A percentile compares a stretch with the other conserved stretches of the same genome.
Evolutionary conservation across 768 basidiomycete genomes (phyloP).

Genomic region (Russula emetica): DNA sequence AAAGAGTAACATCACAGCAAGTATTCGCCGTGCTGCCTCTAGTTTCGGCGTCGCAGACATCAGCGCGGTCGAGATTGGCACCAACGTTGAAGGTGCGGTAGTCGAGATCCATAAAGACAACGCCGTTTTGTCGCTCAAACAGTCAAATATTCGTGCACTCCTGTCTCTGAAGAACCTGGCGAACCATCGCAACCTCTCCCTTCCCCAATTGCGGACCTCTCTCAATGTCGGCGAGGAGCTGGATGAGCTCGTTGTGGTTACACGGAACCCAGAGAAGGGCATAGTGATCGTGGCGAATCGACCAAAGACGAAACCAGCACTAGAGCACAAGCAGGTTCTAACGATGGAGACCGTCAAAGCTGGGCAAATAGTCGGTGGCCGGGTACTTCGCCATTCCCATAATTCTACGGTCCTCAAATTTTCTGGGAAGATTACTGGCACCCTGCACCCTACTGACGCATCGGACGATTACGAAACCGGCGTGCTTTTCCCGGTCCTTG

Average conservation of each 20-base stretch:
- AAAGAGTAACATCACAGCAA: slow-evolving; percentile 67
- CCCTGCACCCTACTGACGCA: slow-evolving; percentile 76
- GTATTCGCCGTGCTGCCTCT: slow-evolving; percentile 73
- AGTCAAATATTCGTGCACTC: slow-evolving; percentile 67
- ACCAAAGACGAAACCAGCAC: slow-evolving; percentile 51
- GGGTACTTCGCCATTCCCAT: slow-evolving; percentile 68
- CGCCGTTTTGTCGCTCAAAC: slow-evolving; percentile 65
- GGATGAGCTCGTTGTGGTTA: slow-evolving; percentile 80
- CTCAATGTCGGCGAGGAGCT: slow-evolving; percentile 69
- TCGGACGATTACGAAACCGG: slow-evolving; percentile 72
- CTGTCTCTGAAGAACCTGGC: slow-evolving; percentile 87
- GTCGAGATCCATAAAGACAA: slow-evolving; percentile 84
- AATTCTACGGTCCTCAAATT: slow-evolving; percentile 78
- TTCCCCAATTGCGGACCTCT: slow-evolving; percentile 57
- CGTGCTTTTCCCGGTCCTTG: slow-evolving; percentile 53
- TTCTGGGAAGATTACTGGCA: slow-evolving; percentile 63
- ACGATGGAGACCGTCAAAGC: slow-evolving; percentile 61
- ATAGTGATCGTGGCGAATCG: slow-evolving; percentile 80
- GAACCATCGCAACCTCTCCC: slow-evolving; percentile 62
- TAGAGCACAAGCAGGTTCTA: slow-evolving; percentile 47
- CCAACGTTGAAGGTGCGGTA: slow-evolving; percentile 65
- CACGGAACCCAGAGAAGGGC: slow-evolving; percentile 78
- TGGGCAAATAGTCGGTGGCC: slow-evolving; percentile 76
- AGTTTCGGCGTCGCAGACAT: slow-evolving; percentile 55
- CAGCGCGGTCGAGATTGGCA: slow-evolving; percentile 71